Evolutionary conservation across 306 rosid genomes (phyloP), one percentile per base, ranked within the genome.

Genomic region (Urtica urens): DNA sequence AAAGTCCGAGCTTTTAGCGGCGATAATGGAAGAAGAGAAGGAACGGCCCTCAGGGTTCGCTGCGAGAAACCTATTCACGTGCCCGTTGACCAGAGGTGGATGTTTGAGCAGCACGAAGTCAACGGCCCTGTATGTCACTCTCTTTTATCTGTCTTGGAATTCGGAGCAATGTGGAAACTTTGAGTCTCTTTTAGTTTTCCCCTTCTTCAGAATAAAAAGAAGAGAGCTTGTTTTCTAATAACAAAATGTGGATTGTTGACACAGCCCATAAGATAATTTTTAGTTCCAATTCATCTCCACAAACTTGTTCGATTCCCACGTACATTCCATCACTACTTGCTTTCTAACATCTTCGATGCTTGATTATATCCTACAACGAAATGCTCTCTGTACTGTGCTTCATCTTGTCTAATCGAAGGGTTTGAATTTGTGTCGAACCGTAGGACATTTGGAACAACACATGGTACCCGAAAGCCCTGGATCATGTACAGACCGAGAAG

Each of bases 381-480:
- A 22, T 46, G 11, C 11, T 6, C 49, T 23, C 9, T 13, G 42
- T 38, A 18, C 10, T 34, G 20, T 19, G 13, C 21, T 0, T 14
- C 46, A 45, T 35, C 16, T n/a, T n/a, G n/a, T n/a, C n/a, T n/a
- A n/a, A n/a, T n/a, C n/a, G n/a, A n/a, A n/a, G n/a, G n/a, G n/a
- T n/a, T n/a, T n/a, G n/a, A n/a, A n/a, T n/a, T n/a, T 48, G n/a
- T 27, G 43, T 22, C 12, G 4, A 23, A 29, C 50, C 67, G 63
- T 43, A 90, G 95, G 99, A 90, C 64, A 81, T 90, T 57, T 90
- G 99, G 99, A 90, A 90, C 52, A 85, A 55, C 19, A 79, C 83
- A 28, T 90, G 93, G 93, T 84, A 92, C 59, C 99, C 99, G 31
- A 92, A 92, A 71, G 99, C 96, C 57, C 80, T 73, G 2, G 96